A percentile compares a stretch with the other conserved stretches of the same genome.
Evolutionary conservation across 352 stramenopile species (phyloP).

Genomic region (Pythium sukuiense): DNA sequence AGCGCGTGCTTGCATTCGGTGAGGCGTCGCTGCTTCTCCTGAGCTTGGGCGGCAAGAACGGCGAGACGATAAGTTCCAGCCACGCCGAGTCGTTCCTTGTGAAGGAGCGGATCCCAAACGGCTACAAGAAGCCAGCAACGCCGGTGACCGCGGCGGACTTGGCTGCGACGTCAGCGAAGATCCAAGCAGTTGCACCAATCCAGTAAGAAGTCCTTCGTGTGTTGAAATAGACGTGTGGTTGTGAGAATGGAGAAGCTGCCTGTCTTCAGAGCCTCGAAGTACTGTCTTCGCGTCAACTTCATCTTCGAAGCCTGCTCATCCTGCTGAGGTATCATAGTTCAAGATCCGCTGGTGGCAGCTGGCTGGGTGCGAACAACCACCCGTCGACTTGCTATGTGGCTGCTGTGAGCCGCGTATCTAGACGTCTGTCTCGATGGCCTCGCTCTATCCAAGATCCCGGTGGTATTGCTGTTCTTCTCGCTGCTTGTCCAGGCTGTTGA

Average conservation of each 20-base stretch:
- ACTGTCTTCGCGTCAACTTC: neutral
- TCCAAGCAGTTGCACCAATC: constrained; percentile 11
- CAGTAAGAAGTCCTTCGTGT: neutral
- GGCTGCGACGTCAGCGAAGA: constrained; percentile 19
- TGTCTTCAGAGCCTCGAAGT: no score
- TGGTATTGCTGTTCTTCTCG: neutral
- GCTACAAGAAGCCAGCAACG: constrained; percentile 28
- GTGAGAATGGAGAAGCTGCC: no score
- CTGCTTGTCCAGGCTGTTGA: neutral
- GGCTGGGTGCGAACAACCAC: neutral
- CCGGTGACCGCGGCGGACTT: constrained; percentile 18
- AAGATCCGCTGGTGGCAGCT: neutral
- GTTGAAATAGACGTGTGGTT: neutral
- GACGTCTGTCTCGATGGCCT: neutral
- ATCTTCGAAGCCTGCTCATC: neutral
- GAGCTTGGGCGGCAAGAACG: constrained; percentile 19
- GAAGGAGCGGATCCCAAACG: constrained; percentile 32
- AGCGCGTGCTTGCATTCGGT: constrained; percentile 27
- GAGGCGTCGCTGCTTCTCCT: constrained; percentile 36
- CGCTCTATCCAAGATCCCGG: neutral
- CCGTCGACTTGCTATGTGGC: neutral
- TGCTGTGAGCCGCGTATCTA: neutral
- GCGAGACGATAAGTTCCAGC: constrained; percentile 19
- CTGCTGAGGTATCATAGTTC: neutral
- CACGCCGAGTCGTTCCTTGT: constrained; percentile 31